A percentile compares a stretch with the other conserved stretches of the same genome.
phyloP scores from a whole-genome alignment of 305 asterid species.

The Andrographis paniculata region DNA sequence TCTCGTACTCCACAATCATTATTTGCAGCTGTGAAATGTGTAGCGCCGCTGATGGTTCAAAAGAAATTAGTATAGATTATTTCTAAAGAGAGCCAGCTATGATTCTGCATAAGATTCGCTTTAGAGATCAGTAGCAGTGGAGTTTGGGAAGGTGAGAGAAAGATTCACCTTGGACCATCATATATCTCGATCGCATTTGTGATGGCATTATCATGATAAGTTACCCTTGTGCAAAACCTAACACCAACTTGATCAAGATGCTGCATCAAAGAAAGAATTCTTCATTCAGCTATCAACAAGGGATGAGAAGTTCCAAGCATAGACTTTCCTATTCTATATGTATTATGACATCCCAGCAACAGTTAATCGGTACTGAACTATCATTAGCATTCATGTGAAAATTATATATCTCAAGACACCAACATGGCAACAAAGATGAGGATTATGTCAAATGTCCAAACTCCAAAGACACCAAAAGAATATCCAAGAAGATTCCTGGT shows the following conservation, averaged over 20 bases:
- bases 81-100: not conserved
- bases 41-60: constrained; percentile 41
- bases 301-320: not conserved
- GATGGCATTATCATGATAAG: constrained; percentile 66
- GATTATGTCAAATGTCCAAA: no score
- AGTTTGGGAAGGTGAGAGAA: not conserved
- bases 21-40: constrained; percentile 59
- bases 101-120: not conserved
- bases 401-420: no score
- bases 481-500: no score
- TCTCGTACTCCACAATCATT: constrained; percentile 62
- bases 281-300: not conserved
- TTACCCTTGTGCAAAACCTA: constrained; percentile 55
- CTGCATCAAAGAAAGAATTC: constrained; percentile 23
- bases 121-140: no score
- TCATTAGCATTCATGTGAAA: no score
- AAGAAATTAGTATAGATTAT: constrained; percentile 17
- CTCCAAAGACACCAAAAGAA: no score
- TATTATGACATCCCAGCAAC: not conserved
- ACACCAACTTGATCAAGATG: constrained; percentile 54
- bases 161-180: constrained; percentile 42
- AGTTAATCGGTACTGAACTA: no score
- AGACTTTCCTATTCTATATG: no score
- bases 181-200: constrained; percentile 63
- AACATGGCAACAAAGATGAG: no score